Evolutionary conservation across 2,329 filamentous ascomycete genomes (phyloP), one percentile per base, ranked within the genome.

Genomic region (Colletotrichum salicis): DNA sequence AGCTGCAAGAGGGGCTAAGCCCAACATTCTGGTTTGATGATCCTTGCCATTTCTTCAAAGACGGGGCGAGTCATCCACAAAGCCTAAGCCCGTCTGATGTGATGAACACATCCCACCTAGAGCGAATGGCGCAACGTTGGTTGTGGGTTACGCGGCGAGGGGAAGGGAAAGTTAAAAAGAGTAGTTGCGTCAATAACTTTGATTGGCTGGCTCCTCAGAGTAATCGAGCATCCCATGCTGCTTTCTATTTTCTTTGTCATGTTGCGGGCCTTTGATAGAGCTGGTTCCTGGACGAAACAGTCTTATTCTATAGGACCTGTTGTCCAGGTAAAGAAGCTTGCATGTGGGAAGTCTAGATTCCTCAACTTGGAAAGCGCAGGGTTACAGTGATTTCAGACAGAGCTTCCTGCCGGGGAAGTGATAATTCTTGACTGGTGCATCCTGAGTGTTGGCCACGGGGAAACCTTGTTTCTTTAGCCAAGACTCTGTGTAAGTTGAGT

Each of bases 31-130:
- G 37, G 37, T 41, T 41, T 41, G 37, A 41, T 19, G 6, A 19
- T 6, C 37, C 37, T 41, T 41, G 41, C 41, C 8, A 15, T 13
- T 8, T 51, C 6, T 59, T 29, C n/a, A 45, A n/a, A 33, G 64
- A 52, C 60, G 8, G 22, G 57, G 48, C 65, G 65, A 67, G 65
- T 67, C 65, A 67, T 67, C 65, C 19, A 27, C 27, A 48, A 67
- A 67, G 65, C 31, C 33, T 63, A 67, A 45, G 24, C 12, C 24
- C 57, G 33, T 48, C 29, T 37, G 19, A 51, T 33, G 41, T 48
- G 41, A 48, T 48, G 41, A 48, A 48, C 41, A 48, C 41, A n/a
- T 48, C 41, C 41, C 15, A 54, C 11, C 35, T 31, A 27, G 29
- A 15, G n/a, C 15, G 22, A 59, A 29, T 58, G 64, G 65, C 33